Evolutionary conservation across 2,329 filamentous ascomycete species (phyloP).

Genomic region (Blastomyces percursus): DNA sequence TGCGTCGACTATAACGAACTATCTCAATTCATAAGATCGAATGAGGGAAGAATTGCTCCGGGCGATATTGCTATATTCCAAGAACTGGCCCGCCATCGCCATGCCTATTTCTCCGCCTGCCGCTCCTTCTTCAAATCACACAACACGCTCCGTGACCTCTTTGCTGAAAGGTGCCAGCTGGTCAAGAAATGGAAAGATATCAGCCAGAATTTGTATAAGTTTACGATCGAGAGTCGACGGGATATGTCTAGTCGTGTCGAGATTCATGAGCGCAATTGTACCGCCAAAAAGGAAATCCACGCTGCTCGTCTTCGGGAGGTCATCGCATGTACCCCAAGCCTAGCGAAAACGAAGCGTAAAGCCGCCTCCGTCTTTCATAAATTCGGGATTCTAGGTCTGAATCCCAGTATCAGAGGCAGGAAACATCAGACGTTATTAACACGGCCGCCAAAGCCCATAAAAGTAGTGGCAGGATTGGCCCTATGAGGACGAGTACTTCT

Average conservation of each 20-base stretch:
- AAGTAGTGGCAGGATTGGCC: not conserved
- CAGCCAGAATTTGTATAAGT: not conserved
- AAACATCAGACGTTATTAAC: not conserved
- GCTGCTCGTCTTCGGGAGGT: not conserved
- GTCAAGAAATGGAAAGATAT: not conserved
- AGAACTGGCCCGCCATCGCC: slow-evolving; percentile 4
- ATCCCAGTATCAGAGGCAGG: not conserved
- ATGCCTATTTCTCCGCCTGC: slow-evolving; percentile 9
- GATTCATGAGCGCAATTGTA: not conserved
- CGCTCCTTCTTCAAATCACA: not conserved
- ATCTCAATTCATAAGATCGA: slow-evolving; percentile 1
- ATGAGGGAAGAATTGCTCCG: slow-evolving; percentile 1
- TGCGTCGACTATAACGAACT: slow-evolving; percentile 12
- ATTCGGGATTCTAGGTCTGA: not conserved
- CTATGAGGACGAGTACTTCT: not conserved
- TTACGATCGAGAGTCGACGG: not conserved
- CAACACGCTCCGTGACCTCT: not conserved
- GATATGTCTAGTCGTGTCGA: not conserved
- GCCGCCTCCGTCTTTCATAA: not conserved
- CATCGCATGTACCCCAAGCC: not conserved
- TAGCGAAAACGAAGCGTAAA: not conserved
- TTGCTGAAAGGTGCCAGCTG: not conserved
- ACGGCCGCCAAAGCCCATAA: not conserved
- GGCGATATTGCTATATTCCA: slow-evolving; percentile 1
- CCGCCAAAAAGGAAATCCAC: not conserved